These are phyloP conservation scores for Metroxylon sagu DNA, from an alignment of 176 grass and related monocot species.

Conservation along the genomic window DNA sequence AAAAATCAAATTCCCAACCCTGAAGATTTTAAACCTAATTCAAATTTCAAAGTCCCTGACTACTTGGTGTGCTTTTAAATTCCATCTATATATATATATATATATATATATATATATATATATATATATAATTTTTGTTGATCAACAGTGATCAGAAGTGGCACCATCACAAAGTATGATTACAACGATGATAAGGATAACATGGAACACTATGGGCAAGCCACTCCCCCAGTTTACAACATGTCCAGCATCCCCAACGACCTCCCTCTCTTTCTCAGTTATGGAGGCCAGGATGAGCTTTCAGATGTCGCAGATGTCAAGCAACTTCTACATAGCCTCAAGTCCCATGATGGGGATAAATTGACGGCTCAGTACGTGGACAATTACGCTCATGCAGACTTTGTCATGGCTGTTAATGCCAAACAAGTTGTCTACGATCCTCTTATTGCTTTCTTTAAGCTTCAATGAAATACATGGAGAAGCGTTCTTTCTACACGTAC, in stretches of 20 bases:
- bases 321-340: constrained; percentile 25
- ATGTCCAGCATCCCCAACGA: constrained; percentile 34
- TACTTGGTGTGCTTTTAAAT: too few relatives aligned
- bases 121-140: too few relatives aligned
- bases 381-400: constrained; percentile 52
- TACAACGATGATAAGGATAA: constrained; percentile 34
- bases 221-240: constrained; percentile 34
- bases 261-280: constrained; percentile 50
- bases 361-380: constrained; percentile 35
- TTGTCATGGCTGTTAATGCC: constrained; percentile 34
- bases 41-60: too few relatives aligned
- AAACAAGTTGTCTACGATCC: constrained; percentile 29
- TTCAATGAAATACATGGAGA: constrained; percentile 4
- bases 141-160: constrained; percentile 33
- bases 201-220: constrained; percentile 36
- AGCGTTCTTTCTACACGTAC: too few relatives aligned
- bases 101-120: too few relatives aligned
- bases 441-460: constrained; percentile 45
- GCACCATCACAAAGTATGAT: constrained; percentile 44
- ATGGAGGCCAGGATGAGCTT: constrained; percentile 43
- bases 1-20: too few relatives aligned
- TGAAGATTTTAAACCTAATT: too few relatives aligned
- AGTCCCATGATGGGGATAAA: constrained; percentile 28
- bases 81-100: too few relatives aligned
- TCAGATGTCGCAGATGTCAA: constrained; percentile 37